Percentiles rank a stretch among this genome's conserved stretches.
These are phyloP conservation scores for Phytophthora agathidicida DNA, from an alignment of 352 stramenopile species.

Conservation along the genomic window DNA sequence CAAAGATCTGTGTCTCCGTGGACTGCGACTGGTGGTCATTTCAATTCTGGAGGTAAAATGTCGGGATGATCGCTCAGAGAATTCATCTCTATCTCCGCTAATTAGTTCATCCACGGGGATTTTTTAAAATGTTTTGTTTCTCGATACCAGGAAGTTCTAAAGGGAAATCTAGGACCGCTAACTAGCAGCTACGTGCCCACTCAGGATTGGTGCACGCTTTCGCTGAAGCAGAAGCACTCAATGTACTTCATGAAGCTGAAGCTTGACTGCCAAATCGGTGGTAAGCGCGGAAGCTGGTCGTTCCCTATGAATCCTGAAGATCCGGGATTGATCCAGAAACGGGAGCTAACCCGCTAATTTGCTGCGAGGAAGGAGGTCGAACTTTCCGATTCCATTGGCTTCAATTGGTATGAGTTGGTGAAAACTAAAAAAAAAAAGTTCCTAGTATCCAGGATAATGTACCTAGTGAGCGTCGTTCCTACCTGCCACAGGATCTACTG, in stretches of 20 bases:
- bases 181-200: constrained; percentile 12
- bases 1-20: constrained; percentile 11
- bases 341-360: neutral
- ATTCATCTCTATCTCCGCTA: too few relatives aligned
- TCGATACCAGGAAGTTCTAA: constrained; percentile 7
- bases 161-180: constrained; percentile 5
- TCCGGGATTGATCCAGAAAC: constrained; percentile 14
- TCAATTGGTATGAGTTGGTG: too few relatives aligned
- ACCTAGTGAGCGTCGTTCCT: too few relatives aligned
- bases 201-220: constrained; percentile 18
- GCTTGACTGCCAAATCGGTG: constrained; percentile 20
- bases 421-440: too few relatives aligned
- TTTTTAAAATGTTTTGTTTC: neutral
- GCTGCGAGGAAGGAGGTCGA: neutral
- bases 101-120: too few relatives aligned
- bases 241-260: constrained; percentile 27
- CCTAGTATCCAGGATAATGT: too few relatives aligned
- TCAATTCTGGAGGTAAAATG: constrained; percentile 13
- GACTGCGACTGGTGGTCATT: constrained; percentile 6
- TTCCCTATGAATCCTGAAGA: constrained; percentile 27
- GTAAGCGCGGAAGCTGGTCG: constrained; percentile 14
- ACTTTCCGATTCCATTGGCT: too few relatives aligned
- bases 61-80: too few relatives aligned
- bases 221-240: constrained; percentile 21
- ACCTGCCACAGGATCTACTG: too few relatives aligned